Conservation (phyloP, 192 early-diverging fungal genomes). For the Gorgonomyces haynaldii region DNA sequence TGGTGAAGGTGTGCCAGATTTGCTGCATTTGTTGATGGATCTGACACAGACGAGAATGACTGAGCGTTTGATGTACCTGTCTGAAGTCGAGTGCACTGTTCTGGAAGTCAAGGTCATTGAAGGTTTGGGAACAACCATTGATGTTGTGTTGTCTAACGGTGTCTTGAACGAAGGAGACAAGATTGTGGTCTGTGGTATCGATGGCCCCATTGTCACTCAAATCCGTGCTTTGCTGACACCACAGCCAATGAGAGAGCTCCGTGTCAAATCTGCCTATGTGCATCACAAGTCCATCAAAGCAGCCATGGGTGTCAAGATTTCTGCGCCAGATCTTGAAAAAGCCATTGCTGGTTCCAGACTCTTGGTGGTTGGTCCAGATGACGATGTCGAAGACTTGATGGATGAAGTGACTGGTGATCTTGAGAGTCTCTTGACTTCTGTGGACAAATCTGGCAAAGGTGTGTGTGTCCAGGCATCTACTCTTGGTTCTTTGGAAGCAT, state of each 20-base stretch:
- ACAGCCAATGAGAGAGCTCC: conserved; percentile 94
- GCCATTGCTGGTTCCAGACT: conserved; percentile 95
- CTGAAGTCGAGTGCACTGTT: conserved; percentile 93
- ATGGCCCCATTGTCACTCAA: conserved; percentile 88
- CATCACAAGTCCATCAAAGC: conserved; percentile 97
- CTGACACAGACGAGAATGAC: conserved; percentile 92
- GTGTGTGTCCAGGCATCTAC: conserved; percentile 98
- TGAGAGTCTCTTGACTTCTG: conserved; percentile 54
- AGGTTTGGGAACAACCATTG: conserved; percentile 94
- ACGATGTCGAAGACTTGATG: conserved; percentile 90
- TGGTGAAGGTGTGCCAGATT: conserved; percentile 97
- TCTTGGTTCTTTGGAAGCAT: conserved; percentile 91
- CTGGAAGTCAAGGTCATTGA: conserved; percentile 99
- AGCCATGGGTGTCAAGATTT: conserved; percentile 91
- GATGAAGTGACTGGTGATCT: conserved; percentile 94
- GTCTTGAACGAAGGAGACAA: conserved; percentile 89
- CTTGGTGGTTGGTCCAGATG: conserved; percentile 83
- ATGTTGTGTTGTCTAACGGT: conserved; percentile 88
- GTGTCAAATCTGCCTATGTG: conserved; percentile 90
- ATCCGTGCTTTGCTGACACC: conserved; percentile 94
- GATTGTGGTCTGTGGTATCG: conserved; percentile 87
- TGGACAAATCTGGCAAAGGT: conserved; percentile 78
- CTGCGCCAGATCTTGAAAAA: conserved; percentile 85
- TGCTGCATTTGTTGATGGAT: conserved; percentile 81
- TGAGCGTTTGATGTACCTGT: conserved; percentile 91